Base-by-base conservation (phyloP, 805 yeast species). In the Saturnispora serradocipensis region DNA sequence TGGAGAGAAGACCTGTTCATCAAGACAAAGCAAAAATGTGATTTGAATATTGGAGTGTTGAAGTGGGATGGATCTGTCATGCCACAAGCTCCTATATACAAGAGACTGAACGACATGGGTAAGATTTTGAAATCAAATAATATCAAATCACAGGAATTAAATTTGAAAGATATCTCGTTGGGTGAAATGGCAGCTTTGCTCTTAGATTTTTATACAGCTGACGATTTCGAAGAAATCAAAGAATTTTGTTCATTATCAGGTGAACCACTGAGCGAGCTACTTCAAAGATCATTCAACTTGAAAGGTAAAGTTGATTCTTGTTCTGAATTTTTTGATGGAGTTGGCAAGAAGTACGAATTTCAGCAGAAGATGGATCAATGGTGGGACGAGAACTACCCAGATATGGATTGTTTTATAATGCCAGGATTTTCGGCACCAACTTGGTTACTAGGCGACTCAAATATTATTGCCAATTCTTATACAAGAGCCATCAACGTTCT, bases 31-130 rank as follows among this genome's bases (percentile, higher is more conserved):
- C 25, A 39, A 9, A 52, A 55, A 28, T 11, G 34, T 30, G 72
- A 70, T 54, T 58, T 77, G 28, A 71, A 65, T n/a, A 61, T 80
- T 57, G 84, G 81, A 3, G 59, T 77, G 15, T 56, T 75, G 58
- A 57, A 57, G 28, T 73, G 72, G 62, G 82, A 80, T 59, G 67
- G 69, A 7, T 58, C 63, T 27, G 70, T 75, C 13, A 66, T 70
- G 53, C 84, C 84, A 11, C 76, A 76, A 30, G 84, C 85, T 1
- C 83, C 84, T 9, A 71, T 81, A 16, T 57, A 64, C 5, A 68
- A 83, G 54, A 79, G 73, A 10, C 39, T 79, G 39, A 59, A 69
- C 28, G 58, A 61, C 18, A 57, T 68, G 5, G 54, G 59, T 25
- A 59, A 53, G 1, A 49, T 49, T 5, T 53, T 73, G 25, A 53